These are phyloP conservation scores for Rhizophagus sp. DNA, from an alignment of 192 early-diverging fungal species.

Conservation along the genomic window DNA sequence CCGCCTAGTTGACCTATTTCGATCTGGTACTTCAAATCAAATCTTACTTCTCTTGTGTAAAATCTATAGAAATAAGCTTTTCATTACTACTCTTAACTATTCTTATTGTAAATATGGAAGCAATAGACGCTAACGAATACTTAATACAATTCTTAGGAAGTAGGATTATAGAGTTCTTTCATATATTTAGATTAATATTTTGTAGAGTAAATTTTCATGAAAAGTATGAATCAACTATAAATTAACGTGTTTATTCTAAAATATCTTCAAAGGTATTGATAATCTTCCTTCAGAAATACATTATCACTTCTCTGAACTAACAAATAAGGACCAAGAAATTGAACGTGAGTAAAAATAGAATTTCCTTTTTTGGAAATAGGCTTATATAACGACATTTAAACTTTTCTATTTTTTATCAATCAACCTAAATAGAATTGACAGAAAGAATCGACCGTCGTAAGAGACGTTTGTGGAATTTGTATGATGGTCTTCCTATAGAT, in stretches of 20 bases:
- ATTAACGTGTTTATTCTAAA: conserved; percentile 1
- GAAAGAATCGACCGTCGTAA: conserved; percentile 19
- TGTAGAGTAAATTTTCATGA: neutral
- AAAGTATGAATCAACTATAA: neutral
- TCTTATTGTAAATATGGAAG: conserved; percentile 11
- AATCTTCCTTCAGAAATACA: conserved; percentile 26
- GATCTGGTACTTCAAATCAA: neutral
- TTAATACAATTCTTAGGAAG: conserved; percentile 24
- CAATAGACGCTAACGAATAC: conserved; percentile 28
- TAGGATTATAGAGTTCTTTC: neutral
- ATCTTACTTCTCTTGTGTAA: neutral
- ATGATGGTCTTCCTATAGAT: conserved; percentile 7
- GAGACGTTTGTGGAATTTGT: conserved; percentile 14
- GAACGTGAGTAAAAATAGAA: neutral
- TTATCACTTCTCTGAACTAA: conserved; percentile 20
- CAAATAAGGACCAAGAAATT: conserved; percentile 26
- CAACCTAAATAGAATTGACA: neutral
- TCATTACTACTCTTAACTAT: neutral
- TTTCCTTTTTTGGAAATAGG: neutral
- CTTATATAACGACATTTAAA: too few relatives aligned
- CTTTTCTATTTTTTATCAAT: neutral
- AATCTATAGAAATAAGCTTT: neutral
- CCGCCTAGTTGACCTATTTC: neutral
- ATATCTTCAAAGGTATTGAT: neutral
- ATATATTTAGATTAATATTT: neutral